Evolutionary conservation across 805 yeast species (phyloP), one percentile per base, ranked within the genome.

Genomic region (Zygoascus ofunaensis): DNA sequence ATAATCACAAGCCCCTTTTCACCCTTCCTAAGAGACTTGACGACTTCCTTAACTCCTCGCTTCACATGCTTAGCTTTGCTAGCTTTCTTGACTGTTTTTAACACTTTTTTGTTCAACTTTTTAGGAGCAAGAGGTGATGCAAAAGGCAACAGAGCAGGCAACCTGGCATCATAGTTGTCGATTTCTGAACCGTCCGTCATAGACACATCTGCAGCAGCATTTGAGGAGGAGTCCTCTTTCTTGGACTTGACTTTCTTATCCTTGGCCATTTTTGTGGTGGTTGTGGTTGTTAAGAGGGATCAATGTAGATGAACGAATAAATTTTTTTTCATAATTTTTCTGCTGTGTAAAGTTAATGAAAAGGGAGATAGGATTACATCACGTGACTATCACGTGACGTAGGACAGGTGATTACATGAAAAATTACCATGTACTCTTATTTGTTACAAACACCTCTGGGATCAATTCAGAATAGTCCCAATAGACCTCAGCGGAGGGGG

Each of bases 41-140:
- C 97, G 32, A 92, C 98, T 70, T 92, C 99, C 69, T 92, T 92
- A 46, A 92, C 97, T 64, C 99, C 99, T 70, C 98, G 79, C 70
- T 87, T 90, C 56, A 92, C 96, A 66, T 90, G 96, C 71, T 92
- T 92, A 52, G 96, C 94, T 71, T 92, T 92, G 43, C 97, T 87
- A 7, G 98, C 97, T 66, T 87, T 90, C 76, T 92, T 92, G 52
- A 92, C 94, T 37, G 95, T 86, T 71, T 92, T 92, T 61, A 94
- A 76, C 15, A 90, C 82, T 68, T 90, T 92, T 70, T 92, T 92
- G 73, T 92, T 92, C 62, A 90, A 71, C 66, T 92, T 92, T 71
- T 92, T 92, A 37, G 95, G 78, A 14, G 99, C 99, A 56, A 92
- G 74, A 49, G 99, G 99, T 59, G 79, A 72, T 44, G 98, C 96